Evolutionary conservation across 2,329 filamentous ascomycete genomes (phyloP), one percentile per base, ranked within the genome.

Genomic region (Xenoacremonium recifei): DNA sequence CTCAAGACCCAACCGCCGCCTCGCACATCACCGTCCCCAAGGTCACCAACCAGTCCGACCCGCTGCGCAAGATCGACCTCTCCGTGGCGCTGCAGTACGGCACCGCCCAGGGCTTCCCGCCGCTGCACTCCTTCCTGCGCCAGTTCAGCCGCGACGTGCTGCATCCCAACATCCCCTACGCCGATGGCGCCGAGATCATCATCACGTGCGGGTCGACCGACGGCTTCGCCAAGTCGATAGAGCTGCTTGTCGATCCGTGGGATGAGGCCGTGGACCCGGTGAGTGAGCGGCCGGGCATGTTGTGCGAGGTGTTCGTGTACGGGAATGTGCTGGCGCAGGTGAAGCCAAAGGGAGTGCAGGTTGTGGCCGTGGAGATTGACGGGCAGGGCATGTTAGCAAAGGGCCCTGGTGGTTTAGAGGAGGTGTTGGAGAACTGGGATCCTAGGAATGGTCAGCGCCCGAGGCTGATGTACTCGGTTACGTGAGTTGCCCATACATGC

Each of bases 381-480:
- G 74, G 77, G 4, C 78, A 87, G 53, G 91, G 91, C 17, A 93
- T 96, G 86, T 52, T 79, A n/a, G 80, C 82, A 0, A 70, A 76
- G 17, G 90, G 90, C 0, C 75, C 79, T 5, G 87, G 87, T 20
- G 85, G 89, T 2, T 68, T 96, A 48, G 74, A 82, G 45, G 85
- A 95, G 54, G 81, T 96, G 1, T 70, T 96, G 21, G 78, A 82
- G 39, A 89, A 87, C 54, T 96, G 91, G 91, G 87, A 96, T 62
- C 72, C 73, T 35, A 72, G 72, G 30, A 83, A 76, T 55, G 91
- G 91, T 1, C 84, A 80, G 58, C 76, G 86, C 44, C 91, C 91
- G 30, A 87, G 92, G 63, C 62, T 96, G 51, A 76, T 96, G 72
- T 96, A 96, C 63, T 95, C 89, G 2, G 87, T 96, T 50, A 91